A percentile compares a stretch with the other conserved stretches of the same genome.
Conservation (phyloP, 805 yeast species). For the Myxozyma geophila region DNA sequence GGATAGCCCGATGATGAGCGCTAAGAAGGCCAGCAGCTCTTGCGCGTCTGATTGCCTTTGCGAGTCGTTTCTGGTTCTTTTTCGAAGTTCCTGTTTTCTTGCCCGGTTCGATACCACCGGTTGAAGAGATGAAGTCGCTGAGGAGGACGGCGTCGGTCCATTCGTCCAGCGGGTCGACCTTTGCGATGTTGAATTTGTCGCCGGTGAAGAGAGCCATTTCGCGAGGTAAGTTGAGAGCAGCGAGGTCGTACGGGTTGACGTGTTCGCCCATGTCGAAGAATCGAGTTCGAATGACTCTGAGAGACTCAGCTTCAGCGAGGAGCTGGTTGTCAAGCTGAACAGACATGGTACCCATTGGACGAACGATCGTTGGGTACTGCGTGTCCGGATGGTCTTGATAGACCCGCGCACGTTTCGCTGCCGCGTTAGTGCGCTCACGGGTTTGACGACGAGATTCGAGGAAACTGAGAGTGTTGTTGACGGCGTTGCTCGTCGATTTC, state of each 20-base stretch:
- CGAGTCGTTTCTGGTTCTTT: constrained; percentile 66
- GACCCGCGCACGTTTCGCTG: not conserved
- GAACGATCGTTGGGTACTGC: constrained; percentile 2
- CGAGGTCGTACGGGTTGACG: constrained; percentile 5
- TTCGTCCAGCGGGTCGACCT: constrained; percentile 15
- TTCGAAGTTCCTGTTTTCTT: constrained; percentile 65
- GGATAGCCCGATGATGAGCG: constrained; percentile 26
- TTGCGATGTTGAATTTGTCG: constrained; percentile 21
- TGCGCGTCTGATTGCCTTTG: constrained; percentile 77
- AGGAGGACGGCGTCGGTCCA: constrained; percentile 64
- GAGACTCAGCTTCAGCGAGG: not conserved
- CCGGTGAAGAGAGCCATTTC: constrained; percentile 34
- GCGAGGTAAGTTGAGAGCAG: not conserved
- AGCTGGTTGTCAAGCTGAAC: not conserved
- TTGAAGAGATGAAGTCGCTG: constrained; percentile 61
- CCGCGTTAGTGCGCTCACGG: not conserved
- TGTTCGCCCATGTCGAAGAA: not conserved
- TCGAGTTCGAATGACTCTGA: not conserved
- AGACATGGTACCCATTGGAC: not conserved
- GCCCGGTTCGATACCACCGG: constrained; percentile 74
- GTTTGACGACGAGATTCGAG: not conserved
- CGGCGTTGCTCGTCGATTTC: not conserved
- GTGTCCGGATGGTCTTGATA: constrained; percentile 9
- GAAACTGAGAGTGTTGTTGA: not conserved
- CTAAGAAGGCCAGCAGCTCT: constrained; percentile 69